Evolutionary conservation across 495 filamentous ascomycete genomes (phyloP), one percentile per base, ranked within the genome.

Genomic region (Baudoinia panamericana): DNA sequence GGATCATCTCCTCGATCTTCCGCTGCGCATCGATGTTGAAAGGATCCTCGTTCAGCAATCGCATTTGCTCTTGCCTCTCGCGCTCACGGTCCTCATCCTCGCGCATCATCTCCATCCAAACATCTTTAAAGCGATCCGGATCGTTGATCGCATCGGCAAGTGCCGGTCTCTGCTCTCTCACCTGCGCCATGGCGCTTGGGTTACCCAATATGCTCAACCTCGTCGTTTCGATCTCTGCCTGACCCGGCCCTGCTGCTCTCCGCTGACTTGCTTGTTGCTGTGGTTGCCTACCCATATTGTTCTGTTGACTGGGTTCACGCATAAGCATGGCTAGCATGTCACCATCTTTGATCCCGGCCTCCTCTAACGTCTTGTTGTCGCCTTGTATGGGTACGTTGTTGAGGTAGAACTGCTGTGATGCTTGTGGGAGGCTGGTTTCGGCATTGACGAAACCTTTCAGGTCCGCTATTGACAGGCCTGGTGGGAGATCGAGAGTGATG

Each of bases 1-100:
- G 76, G 55, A 97, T 96, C 55, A 95, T 84, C 61, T 97, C 90
- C 56, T 86, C 90, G 36, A 97, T 96, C 62, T 79, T 80, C n/a
- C 69, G 70, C 61, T 97, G 90, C 11, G 84, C 82, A 32, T 92
- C 86, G 19, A 78, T 61, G 54, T 95, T 84, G 55, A 96, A 93
- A 1, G 88, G 85, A 52, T 96, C 90, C 6, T 82, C 77, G 51
- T 94, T 93, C 27, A 96, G 67, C 57, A 77, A 63, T 7, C 69
- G 69, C 45, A 93, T 82, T 50, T 84, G 74, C n/a, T 80, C 75
- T 47, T 82, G 75, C 42, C 87, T 80, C 55, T 84, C 75, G 21
- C 66, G 71, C 46, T 87, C 76, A 27, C 67, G 64, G 39, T 84
- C 73, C 29, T 70, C 67, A 43, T 92, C 79, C 49, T 74, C 67